Evolutionary conservation across 257 asterid genomes (phyloP), one percentile per base, ranked within the genome.

Genomic region (Eucommia ulmoides): DNA sequence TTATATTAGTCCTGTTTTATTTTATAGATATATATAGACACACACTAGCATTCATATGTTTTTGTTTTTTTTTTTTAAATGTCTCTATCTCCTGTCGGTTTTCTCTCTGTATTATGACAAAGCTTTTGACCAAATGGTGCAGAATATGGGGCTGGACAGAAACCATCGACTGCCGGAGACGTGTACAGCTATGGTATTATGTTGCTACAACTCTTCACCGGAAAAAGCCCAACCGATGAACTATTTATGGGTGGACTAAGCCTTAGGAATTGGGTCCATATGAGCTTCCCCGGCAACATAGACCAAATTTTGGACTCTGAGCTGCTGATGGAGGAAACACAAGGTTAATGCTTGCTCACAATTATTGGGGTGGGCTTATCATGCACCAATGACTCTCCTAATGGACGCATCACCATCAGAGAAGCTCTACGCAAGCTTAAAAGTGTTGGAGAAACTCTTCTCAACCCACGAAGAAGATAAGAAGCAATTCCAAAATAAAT

Each of bases 131-230:
- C n/a, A n/a, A n/a, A n/a, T n/a, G n/a, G 25, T 50, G 35, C 48
- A 82, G 93, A 79, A 49, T 82, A 82, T 51, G 88, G 88, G 5
- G 56, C 61, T 20, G 77, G 81, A 23, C 70, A 56, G 22, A 64
- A 63, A 22, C 64, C 77, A 22, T 59, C 88, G 9, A 65, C 70
- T 0, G 72, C 77, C 0, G 88, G 88, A 24, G 93, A 82, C 35
- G 81, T 76, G 38, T 76, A 79, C 45, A 82, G 93, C 55, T 79
- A 21, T 15, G 93, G 88, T 8, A 76, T 82, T 54, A 71, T 82
- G 44, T 23, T 76, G 45, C 62, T 79, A 1, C 77, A 82, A 14
- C 70, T 82, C 19, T 71, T 79, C 29, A 75, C 83, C 0, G 74
- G 88, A 23, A 76, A 41, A 59, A 67, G 72, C 24, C 88, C 88